Base-by-base conservation (phyloP, 202 grass and related monocot genomes). In the Cymbopogon flexuosus region DNA sequence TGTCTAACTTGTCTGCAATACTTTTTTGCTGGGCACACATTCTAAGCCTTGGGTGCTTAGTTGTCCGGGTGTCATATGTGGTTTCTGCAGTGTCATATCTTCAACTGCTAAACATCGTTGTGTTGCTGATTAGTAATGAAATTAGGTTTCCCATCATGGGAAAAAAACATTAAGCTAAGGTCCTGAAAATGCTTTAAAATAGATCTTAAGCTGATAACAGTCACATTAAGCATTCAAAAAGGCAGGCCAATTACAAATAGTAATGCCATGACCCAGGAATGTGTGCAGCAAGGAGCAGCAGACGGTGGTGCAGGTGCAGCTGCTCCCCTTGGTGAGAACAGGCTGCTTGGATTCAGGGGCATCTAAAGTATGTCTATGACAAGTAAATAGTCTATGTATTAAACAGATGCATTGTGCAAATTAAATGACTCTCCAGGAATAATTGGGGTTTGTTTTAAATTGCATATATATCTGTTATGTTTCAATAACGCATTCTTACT, bases 401-500 rank as follows among this genome's bases (percentile, higher is more conserved):
- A 3, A 40, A 70, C 64, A 37, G 33, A 4, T 82, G 19, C 49
- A 84, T 51, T 13, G 14, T 19, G 63, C 41, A 73, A 54, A 70
- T 30, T 7, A 85, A 85, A 37, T 49, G 59, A 59, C 13, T 49
- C 19, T 47, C 15, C 12, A 83, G 37, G 27, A 70, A 22, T 84
- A 84, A 39, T 56, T 36, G 65, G 43, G 8, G 27, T 42, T 68
- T 31, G 2, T 82, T 79, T 52, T 12, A 46, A 78, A 80, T 23
- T 83, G 46, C 19, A 64, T 59, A 8, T 76, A 64, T 59, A 8
- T 76, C 51, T 29, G 23, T 61, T 15, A 73, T 40, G 24, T 81
- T 49, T 56, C 61, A 67, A 86, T n/a, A 61, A 65, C 68, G 21
- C 8, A 67, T 80, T 47, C 84, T 83, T 94, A 94, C 92, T 94